Percentiles rank a stretch among this genome's conserved stretches.
Evolutionary conservation across 352 stramenopile genomes (phyloP).

Genomic region (Aphanomyces invadans): DNA sequence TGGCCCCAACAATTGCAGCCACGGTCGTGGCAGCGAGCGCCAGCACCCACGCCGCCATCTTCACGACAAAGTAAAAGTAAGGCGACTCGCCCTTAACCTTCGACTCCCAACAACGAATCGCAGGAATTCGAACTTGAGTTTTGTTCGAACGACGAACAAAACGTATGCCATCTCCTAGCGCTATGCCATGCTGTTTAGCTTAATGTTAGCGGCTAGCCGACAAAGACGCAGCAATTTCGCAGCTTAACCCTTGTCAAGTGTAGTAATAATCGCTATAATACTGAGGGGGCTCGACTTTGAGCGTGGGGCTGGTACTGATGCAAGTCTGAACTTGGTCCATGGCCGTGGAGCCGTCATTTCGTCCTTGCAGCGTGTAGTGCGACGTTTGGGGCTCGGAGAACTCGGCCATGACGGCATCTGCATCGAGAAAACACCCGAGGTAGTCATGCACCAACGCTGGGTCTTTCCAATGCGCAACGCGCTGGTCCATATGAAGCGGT

Average conservation of each 20-base stretch:
- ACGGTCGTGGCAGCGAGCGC: neutral
- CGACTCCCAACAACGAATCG: too few species aligned
- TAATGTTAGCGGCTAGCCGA: too few species aligned
- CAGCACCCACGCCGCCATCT: neutral
- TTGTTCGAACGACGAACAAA: neutral
- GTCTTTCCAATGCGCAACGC: conserved; percentile 4
- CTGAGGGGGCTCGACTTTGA: neutral
- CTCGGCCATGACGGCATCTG: neutral
- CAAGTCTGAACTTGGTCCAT: neutral
- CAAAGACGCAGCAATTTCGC: too few species aligned
- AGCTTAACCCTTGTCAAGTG: neutral
- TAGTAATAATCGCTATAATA: neutral
- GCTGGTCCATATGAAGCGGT: conserved; percentile 8
- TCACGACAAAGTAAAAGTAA: too few species aligned
- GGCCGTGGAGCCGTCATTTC: neutral
- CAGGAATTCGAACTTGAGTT: too few species aligned
- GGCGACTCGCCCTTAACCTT: too few species aligned
- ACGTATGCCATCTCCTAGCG: too few species aligned
- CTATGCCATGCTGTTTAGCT: too few species aligned
- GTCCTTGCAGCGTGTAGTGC: too few species aligned
- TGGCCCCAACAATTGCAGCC: too few species aligned
- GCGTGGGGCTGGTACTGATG: neutral
- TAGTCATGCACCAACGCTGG: neutral
- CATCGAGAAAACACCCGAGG: neutral
- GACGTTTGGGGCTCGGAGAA: neutral